Base-by-base conservation (phyloP, 176 grass and related monocot species). In the Pontederia crassipes region DNA sequence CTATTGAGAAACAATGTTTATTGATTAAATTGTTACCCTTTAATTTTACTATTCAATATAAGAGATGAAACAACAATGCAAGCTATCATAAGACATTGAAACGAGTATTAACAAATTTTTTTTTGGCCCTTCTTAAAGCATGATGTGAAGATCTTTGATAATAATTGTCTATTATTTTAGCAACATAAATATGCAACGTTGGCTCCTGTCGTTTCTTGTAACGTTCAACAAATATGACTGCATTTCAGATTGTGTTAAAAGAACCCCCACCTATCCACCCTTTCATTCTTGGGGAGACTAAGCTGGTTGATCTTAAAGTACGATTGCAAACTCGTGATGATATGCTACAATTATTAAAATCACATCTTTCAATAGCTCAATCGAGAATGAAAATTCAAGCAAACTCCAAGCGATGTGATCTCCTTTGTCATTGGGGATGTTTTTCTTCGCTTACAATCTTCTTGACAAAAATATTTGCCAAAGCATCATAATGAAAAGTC, bases 371-470 rank as follows among this genome's bases (percentile, higher is more conserved):
- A 2, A 28, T 27, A 13, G 65, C 15, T 54, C 9, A 55, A 28
- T 16, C 52, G 5, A 57, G 52, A 47, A 71, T 57, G 67, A 71
- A 71, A 35, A 12, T 1, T 1, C 46, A 17, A 57, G 67, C n/a
- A 15, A 9, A 58, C 57, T 35, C 15, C 9, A 5, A 70, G 4
- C 56, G 48, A 16, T 12, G 8, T n/a, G 51, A 58, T 12, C 11
- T 12, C 40, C 8, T 71, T 71, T 55, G 7, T 15, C 2, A 51
- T 46, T 12, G 27, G 9, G 10, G 26, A 5, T 10, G 67, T 58
- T 14, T 71, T 11, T 56, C 6, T 71, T 53, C 12, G 18, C 4
- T 11, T 68, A 8, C 8, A 49, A 16, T 2, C 10, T 15, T 68
- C 3, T 13, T 48, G 48, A 52, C 65, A 68, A 26, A n/a, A 17